Conservation (phyloP, 2,329 filamentous ascomycete species). For the Didymella segeticola region DNA sequence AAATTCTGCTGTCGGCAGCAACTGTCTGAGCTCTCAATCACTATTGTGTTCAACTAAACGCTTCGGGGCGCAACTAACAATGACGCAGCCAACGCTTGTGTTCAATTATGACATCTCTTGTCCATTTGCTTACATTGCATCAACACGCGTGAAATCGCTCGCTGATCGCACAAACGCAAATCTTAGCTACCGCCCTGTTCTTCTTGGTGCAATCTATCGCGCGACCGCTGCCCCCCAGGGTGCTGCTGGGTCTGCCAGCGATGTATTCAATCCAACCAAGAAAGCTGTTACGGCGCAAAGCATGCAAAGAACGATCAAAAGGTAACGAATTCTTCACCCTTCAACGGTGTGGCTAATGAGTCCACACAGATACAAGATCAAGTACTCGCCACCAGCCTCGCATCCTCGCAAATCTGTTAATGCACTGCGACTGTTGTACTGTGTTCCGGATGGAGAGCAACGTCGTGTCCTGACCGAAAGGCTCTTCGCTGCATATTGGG, state of each 20-base stretch:
- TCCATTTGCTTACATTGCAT: constrained; percentile 49
- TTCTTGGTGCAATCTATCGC: constrained; percentile 47
- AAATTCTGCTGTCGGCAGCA: too few relatives aligned
- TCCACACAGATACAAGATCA: constrained; percentile 29
- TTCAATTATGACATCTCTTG: constrained; percentile 40
- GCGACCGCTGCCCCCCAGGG: constrained; percentile 46
- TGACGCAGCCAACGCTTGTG: constrained; percentile 7
- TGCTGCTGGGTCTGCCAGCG: constrained; percentile 43
- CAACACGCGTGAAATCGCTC: constrained; percentile 40
- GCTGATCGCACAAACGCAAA: constrained; percentile 34
- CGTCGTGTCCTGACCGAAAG: constrained; percentile 29
- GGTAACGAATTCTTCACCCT: background rate
- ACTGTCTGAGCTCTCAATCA: too few relatives aligned
- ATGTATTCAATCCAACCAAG: constrained; percentile 46
- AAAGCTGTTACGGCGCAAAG: constrained; percentile 35
- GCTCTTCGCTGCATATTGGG: constrained; percentile 45
- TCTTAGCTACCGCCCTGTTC: constrained; percentile 38
- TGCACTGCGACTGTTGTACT: constrained; percentile 40
- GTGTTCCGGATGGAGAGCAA: constrained; percentile 26
- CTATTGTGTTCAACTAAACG: too few relatives aligned
- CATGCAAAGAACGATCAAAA: constrained; percentile 40
- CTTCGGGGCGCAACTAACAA: background rate
- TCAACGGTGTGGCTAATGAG: background rate
- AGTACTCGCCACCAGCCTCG: constrained; percentile 39
- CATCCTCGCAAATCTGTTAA: constrained; percentile 45